Conservation (phyloP, 2,329 filamentous ascomycete species). For the Aureobasidium sp. region DNA sequence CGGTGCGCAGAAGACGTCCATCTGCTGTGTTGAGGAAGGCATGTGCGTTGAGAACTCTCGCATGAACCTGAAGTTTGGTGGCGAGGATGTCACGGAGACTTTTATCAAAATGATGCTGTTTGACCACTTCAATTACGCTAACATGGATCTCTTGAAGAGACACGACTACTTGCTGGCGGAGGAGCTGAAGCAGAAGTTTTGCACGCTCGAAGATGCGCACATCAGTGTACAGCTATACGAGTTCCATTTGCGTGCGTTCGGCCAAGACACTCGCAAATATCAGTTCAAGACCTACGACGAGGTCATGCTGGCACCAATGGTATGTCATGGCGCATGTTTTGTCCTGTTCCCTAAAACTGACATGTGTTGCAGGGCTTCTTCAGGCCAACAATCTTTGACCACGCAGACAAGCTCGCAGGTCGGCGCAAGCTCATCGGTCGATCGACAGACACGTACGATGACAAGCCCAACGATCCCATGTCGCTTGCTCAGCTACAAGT, state of each 20-base stretch:
- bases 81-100: conserved; percentile 84
- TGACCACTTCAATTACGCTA: conserved; percentile 90
- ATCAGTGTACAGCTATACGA: conserved; percentile 83
- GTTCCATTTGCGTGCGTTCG: conserved; percentile 83
- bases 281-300: conserved; percentile 97
- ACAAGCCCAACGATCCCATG: conserved; percentile 81
- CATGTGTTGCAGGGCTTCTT: conserved; percentile 60
- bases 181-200: conserved; percentile 89
- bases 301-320: conserved; percentile 84
- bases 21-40: conserved; percentile 94
- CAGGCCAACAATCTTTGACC: conserved; percentile 80
- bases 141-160: conserved; percentile 82
- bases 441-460: conserved; percentile 90
- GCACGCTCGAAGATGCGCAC: conserved; percentile 82
- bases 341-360: not conserved
- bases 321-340: conserved; percentile 24
- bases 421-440: conserved; percentile 76
- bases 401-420: conserved; percentile 68
- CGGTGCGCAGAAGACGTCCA: conserved; percentile 93
- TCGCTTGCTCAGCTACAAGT: conserved; percentile 75
- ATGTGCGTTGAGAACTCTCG: conserved; percentile 91
- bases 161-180: conserved; percentile 93
- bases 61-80: conserved; percentile 90
- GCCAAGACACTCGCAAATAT: conserved; percentile 86
- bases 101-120: conserved; percentile 98